phyloP scores from a whole-genome alignment of 1,284 basidiomycete genomes.

The Kalmanozyma brasiliensis region DNA sequence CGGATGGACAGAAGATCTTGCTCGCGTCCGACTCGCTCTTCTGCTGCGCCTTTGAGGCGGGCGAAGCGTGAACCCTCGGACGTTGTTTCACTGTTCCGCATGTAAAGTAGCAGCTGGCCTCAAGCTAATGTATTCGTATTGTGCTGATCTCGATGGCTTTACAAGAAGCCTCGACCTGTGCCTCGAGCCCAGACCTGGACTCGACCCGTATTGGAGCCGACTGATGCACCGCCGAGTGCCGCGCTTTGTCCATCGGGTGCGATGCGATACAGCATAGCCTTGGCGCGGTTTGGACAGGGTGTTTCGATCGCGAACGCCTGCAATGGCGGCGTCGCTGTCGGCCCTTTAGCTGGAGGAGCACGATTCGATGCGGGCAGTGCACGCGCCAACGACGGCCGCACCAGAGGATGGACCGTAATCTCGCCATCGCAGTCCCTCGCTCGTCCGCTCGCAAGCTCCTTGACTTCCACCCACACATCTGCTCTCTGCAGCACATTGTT shows the following conservation, averaged over 20 bases:
- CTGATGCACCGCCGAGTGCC: slow-evolving; percentile 27
- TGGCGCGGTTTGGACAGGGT: slow-evolving; percentile 40
- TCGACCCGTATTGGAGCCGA: slow-evolving; percentile 34
- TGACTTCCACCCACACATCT: slow-evolving; percentile 54
- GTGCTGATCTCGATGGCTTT: background rate
- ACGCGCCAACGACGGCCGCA: slow-evolving; percentile 34
- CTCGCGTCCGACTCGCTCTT: slow-evolving; percentile 79
- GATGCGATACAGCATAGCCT: slow-evolving; percentile 46
- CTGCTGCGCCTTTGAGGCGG: slow-evolving; percentile 73
- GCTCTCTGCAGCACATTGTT: slow-evolving; percentile 25
- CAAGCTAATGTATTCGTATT: slow-evolving; percentile 10
- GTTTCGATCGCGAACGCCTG: slow-evolving; percentile 44
- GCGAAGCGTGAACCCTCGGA: slow-evolving; percentile 8
- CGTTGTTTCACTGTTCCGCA: background rate
- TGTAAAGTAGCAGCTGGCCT: slow-evolving; percentile 16
- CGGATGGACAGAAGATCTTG: slow-evolving; percentile 81
- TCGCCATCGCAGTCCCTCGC: slow-evolving; percentile 56
- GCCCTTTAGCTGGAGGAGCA: background rate
- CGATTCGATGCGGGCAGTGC: background rate
- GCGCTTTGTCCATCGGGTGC: slow-evolving; percentile 47
- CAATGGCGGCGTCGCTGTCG: slow-evolving; percentile 23
- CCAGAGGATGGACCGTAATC: slow-evolving; percentile 48
- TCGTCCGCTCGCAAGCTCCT: slow-evolving; percentile 47
- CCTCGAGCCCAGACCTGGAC: slow-evolving; percentile 49
- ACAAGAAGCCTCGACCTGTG: slow-evolving; percentile 47